These are phyloP conservation scores for Yamadazyma kitorensis DNA, from an alignment of 805 yeast species.

Conservation along the genomic window DNA sequence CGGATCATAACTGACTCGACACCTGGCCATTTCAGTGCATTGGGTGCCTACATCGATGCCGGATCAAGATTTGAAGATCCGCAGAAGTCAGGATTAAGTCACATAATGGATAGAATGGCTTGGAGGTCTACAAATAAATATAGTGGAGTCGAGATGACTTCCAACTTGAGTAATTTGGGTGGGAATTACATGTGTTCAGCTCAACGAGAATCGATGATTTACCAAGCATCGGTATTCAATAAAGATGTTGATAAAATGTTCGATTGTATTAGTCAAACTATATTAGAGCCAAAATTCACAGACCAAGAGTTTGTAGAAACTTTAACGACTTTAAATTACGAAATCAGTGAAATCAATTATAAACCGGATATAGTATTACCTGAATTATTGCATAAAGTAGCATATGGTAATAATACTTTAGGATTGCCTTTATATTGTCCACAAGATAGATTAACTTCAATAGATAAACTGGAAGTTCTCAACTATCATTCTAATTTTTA, in stretches of 20 bases:
- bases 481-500: conserved; percentile 65
- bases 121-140: conserved; percentile 65
- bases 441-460: conserved; percentile 54
- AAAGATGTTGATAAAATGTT: conserved; percentile 79
- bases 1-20: conserved; percentile 79
- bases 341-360: conserved; percentile 74
- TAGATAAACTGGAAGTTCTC: conserved; percentile 51
- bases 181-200: conserved; percentile 94
- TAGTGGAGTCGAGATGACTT: conserved; percentile 68
- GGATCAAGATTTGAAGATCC: conserved; percentile 82
- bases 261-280: conserved; percentile 71
- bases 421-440: conserved; percentile 90
- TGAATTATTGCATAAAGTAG: conserved; percentile 84
- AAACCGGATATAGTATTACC: conserved; percentile 86
- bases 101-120: conserved; percentile 81
- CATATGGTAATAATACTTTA: conserved; percentile 66
- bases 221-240: conserved; percentile 93
- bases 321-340: conserved; percentile 70
- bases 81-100: conserved; percentile 67
- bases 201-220: conserved; percentile 86
- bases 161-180: conserved; percentile 73
- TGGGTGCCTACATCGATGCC: conserved; percentile 86
- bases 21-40: conserved; percentile 88
- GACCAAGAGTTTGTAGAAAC: conserved; percentile 74
- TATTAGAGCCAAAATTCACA: conserved; percentile 64